phyloP scores from a whole-genome alignment of 2,329 filamentous ascomycete species.

The Epichloe festucae region DNA sequence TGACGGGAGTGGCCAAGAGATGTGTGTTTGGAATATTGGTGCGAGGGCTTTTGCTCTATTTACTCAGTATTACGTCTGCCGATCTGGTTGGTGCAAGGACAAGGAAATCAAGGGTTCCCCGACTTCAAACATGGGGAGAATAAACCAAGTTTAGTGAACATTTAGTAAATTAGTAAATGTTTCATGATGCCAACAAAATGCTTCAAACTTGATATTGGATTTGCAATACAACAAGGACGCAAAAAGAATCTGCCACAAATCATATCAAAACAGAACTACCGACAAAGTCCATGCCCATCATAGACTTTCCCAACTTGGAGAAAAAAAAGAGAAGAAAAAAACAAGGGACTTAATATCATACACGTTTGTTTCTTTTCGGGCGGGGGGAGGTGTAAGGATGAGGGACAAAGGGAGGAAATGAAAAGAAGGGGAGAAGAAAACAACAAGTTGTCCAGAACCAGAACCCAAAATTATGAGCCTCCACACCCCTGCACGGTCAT shows the following conservation, averaged over 20 bases:
- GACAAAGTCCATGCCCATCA: conserved; percentile 5
- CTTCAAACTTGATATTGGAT: neutral
- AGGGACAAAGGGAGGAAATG: neutral
- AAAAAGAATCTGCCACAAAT: neutral
- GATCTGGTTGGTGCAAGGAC: no score
- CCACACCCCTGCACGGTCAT: conserved; percentile 5
- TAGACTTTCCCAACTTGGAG: neutral
- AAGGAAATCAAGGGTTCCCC: no score
- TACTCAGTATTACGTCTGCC: no score
- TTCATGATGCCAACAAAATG: no score
- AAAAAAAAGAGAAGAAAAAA: neutral
- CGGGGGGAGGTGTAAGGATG: neutral
- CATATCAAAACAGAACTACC: conserved; percentile 4
- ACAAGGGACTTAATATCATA: neutral
- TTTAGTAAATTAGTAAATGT: no score
- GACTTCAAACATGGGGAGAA: no score
- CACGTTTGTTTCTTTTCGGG: neutral
- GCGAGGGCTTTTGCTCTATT: no score
- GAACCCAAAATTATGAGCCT: conserved; percentile 1
- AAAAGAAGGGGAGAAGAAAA: neutral
- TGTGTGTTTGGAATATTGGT: no score
- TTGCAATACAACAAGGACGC: neutral
- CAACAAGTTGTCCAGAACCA: neutral
- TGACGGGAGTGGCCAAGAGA: no score
- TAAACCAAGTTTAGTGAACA: no score